Base-by-base conservation (phyloP, 2,329 filamentous ascomycete genomes). In the Pseudopithomyces maydicus region DNA sequence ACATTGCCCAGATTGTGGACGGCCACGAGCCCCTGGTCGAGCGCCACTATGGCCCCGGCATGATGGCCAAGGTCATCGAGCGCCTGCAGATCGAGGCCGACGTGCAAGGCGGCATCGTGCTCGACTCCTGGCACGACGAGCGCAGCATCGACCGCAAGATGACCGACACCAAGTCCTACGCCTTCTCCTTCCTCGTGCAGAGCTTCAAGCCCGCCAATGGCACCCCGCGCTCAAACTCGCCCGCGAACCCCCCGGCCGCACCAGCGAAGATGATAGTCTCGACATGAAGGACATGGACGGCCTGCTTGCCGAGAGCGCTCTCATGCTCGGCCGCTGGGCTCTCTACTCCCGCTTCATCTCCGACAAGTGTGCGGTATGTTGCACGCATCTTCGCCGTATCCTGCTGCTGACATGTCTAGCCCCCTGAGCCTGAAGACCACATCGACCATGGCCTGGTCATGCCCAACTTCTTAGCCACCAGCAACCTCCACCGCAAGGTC, bases 221-320 rank as follows among this genome's bases (percentile, higher is more conserved):
- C 1, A 88, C 88, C 1, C 84, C 89, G 2, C 85, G 91, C 43
- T 86, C 91, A 36, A 88, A 84, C 61, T 96, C 93, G 1, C 94
- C 94, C 1, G 90, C 90, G 0, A 76, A 74, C 47, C 70, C 69
- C 23, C 61, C 2, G 85, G 86, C 14, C 84, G 90, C 10, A 78
- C 80, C 15, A 92, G 89, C 70, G 93, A 97, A 73, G 95, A 99
- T 64, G 95, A 98, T 69, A 84, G 91, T 0, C 91, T 98, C 20
- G 92, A 97, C 70, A 97, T 98, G 91, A 97, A 94, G 75, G 94
- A 97, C 73, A 86, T 99, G 2, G 95, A 99, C 70, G 89, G 86
- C 0, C 78, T 98, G 10, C 81, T 99, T 4, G 92, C 87, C 60
- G 95, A 99, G 76, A 92, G 92, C 66, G 90, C 91, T 1, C 81